Evolutionary conservation across 2,329 filamentous ascomycete genomes (phyloP).

Genomic region (Colletotrichum truncatum): DNA sequence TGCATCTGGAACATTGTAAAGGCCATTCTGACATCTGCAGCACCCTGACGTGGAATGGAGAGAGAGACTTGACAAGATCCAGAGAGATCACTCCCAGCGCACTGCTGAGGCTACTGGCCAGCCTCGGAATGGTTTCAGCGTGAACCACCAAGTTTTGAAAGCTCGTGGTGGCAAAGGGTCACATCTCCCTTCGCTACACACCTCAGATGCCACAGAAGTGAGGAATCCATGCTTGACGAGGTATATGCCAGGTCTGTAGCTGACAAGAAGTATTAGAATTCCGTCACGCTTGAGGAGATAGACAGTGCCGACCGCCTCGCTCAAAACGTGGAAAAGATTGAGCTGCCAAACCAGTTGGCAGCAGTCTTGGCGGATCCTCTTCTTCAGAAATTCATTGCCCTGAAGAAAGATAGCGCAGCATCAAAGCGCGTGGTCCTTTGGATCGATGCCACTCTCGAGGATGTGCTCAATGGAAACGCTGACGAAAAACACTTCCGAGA

Average conservation of each 20-base stretch:
- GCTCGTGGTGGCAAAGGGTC: slow-evolving; percentile 53
- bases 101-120: slow-evolving; percentile 45
- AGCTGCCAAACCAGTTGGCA: slow-evolving; percentile 83
- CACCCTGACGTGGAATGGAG: slow-evolving; percentile 83
- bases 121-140: slow-evolving; percentile 67
- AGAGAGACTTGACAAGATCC: slow-evolving; percentile 72
- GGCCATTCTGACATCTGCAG: slow-evolving; percentile 48
- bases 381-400: slow-evolving; percentile 79
- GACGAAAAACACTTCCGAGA: slow-evolving; percentile 60
- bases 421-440: slow-evolving; percentile 66
- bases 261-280: slow-evolving; percentile 52
- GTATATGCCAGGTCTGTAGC: neutral
- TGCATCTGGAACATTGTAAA: neutral
- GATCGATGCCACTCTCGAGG: slow-evolving; percentile 65
- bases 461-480: slow-evolving; percentile 61
- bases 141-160: slow-evolving; percentile 59
- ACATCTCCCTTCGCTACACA: slow-evolving; percentile 75
- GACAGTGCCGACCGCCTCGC: slow-evolving; percentile 76
- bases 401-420: slow-evolving; percentile 64
- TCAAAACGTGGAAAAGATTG: slow-evolving; percentile 78
- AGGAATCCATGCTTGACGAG: slow-evolving; percentile 31
- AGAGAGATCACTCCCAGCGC: slow-evolving; percentile 63
- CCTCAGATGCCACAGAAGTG: slow-evolving; percentile 76
- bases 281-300: slow-evolving; percentile 80
- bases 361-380: slow-evolving; percentile 80